phyloP scores from a whole-genome alignment of 2,329 filamentous ascomycete genomes.

The Alternaria triticimaculans region DNA sequence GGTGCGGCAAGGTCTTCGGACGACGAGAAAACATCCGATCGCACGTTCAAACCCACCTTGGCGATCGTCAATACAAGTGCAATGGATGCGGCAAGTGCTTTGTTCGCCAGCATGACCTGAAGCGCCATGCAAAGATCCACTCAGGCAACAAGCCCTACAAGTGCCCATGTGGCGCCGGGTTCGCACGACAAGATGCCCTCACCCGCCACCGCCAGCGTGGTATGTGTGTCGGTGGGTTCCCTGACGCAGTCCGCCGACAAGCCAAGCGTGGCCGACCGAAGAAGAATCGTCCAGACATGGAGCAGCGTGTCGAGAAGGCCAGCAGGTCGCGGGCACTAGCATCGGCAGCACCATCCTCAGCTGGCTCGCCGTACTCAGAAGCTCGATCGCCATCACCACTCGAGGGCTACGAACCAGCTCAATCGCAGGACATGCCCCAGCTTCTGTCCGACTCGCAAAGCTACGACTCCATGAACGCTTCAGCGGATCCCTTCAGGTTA shows the following conservation, averaged over 20 bases:
- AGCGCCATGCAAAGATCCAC: conserved; percentile 97
- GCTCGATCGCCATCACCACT: conserved; percentile 36
- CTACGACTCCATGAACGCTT: conserved; percentile 38
- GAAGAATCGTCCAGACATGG: conserved; percentile 67
- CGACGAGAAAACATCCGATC: conserved; percentile 99
- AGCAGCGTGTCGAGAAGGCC: conserved; percentile 64
- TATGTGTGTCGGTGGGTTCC: conserved; percentile 95
- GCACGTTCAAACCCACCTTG: conserved; percentile 96
- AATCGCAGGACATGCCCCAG: conserved; percentile 27
- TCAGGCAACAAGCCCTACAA: conserved; percentile 94
- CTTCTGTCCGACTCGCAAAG: conserved; percentile 30
- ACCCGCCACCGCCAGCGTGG: conserved; percentile 93
- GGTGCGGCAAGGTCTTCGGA: conserved; percentile 90
- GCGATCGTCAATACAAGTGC: conserved; percentile 93
- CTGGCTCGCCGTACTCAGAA: conserved; percentile 43
- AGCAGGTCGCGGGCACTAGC: conserved; percentile 53
- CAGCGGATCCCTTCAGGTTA: conserved; percentile 42
- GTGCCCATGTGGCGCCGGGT: conserved; percentile 92
- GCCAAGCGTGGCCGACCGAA: conserved; percentile 71
- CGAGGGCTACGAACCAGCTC: conserved; percentile 31
- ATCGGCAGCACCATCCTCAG: conserved; percentile 44
- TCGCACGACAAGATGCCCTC: conserved; percentile 92
- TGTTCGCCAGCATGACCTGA: conserved; percentile 94
- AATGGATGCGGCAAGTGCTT: conserved; percentile 95
- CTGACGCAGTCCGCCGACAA: conserved; percentile 73